These are phyloP conservation scores for Thalassiosira livingstoniorum DNA, from an alignment of 352 stramenopile genomes.

Conservation along the genomic window DNA sequence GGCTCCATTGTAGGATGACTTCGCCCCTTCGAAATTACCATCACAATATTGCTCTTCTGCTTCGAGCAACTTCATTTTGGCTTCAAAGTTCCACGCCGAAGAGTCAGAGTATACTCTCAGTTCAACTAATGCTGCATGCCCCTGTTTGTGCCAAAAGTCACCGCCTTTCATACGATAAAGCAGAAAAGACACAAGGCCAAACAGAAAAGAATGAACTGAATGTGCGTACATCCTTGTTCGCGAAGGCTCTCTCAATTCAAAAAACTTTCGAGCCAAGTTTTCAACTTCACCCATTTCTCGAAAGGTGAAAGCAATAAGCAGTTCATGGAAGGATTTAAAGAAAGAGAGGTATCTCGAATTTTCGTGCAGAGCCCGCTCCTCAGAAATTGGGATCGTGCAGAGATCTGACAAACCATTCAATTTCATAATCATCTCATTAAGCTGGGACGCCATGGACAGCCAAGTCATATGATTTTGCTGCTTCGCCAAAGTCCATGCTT, in stretches of 20 bases:
- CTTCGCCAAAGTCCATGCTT: neutral
- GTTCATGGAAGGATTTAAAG: conserved; percentile 9
- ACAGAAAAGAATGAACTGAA: conserved; percentile 7
- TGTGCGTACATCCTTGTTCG: neutral
- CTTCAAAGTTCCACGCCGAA: conserved; percentile 16
- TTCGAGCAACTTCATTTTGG: conserved; percentile 18
- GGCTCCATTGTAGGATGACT: conserved; percentile 1
- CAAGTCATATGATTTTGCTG: neutral
- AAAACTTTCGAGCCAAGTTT: neutral
- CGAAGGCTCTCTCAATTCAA: neutral
- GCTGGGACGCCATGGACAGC: neutral
- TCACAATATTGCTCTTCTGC: conserved; percentile 18
- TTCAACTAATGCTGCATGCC: neutral
- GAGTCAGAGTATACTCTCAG: neutral
- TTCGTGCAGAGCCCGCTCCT: neutral
- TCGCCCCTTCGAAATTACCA: conserved; percentile 4
- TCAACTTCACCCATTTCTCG: neutral
- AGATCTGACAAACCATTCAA: neutral
- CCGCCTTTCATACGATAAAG: conserved; percentile 12
- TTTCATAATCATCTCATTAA: neutral
- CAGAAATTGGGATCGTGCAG: neutral
- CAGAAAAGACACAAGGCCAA: conserved; percentile 12
- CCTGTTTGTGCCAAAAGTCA: neutral
- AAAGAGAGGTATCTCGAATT: neutral
- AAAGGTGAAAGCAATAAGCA: conserved; percentile 18